phyloP scores from a whole-genome alignment of 179 eudicot species.

The Nepenthes alata region DNA sequence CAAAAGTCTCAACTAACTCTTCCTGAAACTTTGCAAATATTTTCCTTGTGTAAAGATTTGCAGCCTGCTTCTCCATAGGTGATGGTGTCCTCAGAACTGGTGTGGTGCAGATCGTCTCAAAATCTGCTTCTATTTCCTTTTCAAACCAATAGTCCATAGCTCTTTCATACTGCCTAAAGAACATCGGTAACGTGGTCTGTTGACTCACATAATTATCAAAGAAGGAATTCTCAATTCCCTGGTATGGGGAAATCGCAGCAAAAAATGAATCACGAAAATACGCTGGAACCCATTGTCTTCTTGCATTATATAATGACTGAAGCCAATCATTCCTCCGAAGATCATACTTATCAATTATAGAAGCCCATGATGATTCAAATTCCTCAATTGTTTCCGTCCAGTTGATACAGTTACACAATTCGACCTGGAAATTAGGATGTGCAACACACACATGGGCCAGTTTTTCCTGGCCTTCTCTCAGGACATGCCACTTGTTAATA shows the following conservation, averaged over 20 bases:
- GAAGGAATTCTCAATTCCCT: slow-evolving; percentile 47
- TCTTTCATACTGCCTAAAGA: slow-evolving; percentile 85
- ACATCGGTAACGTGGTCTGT: slow-evolving; percentile 64
- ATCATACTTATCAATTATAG: slow-evolving; percentile 56
- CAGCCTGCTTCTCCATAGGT: slow-evolving; percentile 92
- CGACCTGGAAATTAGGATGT: slow-evolving; percentile 63
- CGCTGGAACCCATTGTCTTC: slow-evolving; percentile 71
- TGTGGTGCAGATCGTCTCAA: slow-evolving; percentile 45
- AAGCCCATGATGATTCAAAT: slow-evolving; percentile 70
- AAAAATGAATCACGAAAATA: slow-evolving; percentile 74
- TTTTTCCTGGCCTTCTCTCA: slow-evolving; percentile 71
- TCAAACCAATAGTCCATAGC: slow-evolving; percentile 68
- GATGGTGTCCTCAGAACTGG: slow-evolving; percentile 75
- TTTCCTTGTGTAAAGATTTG: slow-evolving; percentile 59
- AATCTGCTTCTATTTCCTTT: slow-evolving; percentile 77
- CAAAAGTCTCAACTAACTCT: slow-evolving; percentile 86
- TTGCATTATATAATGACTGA: slow-evolving; percentile 45
- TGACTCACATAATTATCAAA: slow-evolving; percentile 69
- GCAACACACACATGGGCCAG: slow-evolving; percentile 46
- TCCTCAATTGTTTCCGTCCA: slow-evolving; percentile 69
- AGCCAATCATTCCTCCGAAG: slow-evolving; percentile 70
- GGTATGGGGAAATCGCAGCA: slow-evolving; percentile 49
- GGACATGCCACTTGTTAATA: slow-evolving; percentile 63
- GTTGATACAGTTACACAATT: slow-evolving; percentile 70
- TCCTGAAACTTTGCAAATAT: slow-evolving; percentile 77